Evolutionary conservation across 2,329 filamentous ascomycete genomes (phyloP).

Genomic region (Periglandula ipomoeae): DNA sequence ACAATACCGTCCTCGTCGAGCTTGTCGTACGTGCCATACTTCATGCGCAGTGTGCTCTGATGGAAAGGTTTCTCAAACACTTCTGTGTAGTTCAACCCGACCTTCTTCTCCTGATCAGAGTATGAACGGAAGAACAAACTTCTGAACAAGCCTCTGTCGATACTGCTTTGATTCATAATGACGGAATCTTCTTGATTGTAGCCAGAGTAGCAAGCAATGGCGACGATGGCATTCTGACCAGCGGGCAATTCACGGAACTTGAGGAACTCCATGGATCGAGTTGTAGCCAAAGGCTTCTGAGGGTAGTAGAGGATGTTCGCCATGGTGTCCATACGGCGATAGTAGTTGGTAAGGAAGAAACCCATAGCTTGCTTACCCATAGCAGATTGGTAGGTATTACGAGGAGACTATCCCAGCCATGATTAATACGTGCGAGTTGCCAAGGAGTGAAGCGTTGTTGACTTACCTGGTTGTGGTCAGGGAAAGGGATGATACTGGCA

Average conservation of each 20-base stretch:
- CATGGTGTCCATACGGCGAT: slow-evolving; percentile 98
- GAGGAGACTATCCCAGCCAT: slow-evolving; percentile 62
- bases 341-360: slow-evolving; percentile 95
- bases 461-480: slow-evolving; percentile 85
- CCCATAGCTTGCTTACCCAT: slow-evolving; percentile 99
- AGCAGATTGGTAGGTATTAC: slow-evolving; percentile 98
- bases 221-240: slow-evolving; percentile 96
- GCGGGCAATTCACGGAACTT: slow-evolving; percentile 96
- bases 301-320: slow-evolving; percentile 98
- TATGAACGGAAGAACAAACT: slow-evolving; percentile 98
- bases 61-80: slow-evolving; percentile 92
- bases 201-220: slow-evolving; percentile 92
- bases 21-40: slow-evolving; percentile 95
- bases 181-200: slow-evolving; percentile 99
- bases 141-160: slow-evolving; percentile 93
- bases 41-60: slow-evolving; percentile 79
- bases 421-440: background rate
- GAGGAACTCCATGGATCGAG: slow-evolving; percentile 95
- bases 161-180: slow-evolving; percentile 99
- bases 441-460: background rate
- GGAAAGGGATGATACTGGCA: slow-evolving; percentile 98
- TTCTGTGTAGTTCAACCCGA: slow-evolving; percentile 88
- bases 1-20: slow-evolving; percentile 94
- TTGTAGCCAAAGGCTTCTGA: slow-evolving; percentile 93
- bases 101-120: slow-evolving; percentile 91